Evolutionary conservation across 345 rosid genomes (phyloP), one percentile per base, ranked within the genome.

Genomic region (Rubroshorea leprosula): DNA sequence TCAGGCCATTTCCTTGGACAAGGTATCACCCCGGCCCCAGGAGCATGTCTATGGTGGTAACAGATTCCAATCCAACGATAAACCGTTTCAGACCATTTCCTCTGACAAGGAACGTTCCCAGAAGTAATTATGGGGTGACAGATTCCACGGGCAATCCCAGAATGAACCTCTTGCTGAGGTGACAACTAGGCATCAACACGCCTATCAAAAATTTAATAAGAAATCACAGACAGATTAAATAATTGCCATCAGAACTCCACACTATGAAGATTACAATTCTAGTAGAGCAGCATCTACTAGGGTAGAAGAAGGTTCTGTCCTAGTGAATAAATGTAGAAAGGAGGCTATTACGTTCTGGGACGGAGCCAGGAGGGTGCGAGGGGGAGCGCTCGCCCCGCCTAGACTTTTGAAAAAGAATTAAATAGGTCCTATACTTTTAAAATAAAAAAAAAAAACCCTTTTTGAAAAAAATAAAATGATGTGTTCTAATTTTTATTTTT

Each of bases 161-260:
- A 60, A 57, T 31, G 66, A 60, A 41, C 51, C 67, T 50, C 54
- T 67, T 63, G 60, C 73, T 12, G 46, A 73, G 39, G 17, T 19
- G 51, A 49, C 23, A 29, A 31, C 52, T 41, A 61, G 29, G 65
- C 25, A 38, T 29, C 54, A 43, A 22, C 29, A 19, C 31, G 23
- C 39, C 24, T 16, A 56, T 54, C 39, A 15, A 23, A 58, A 65
- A 51, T 49, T 21, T 20, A 55, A 69, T 19, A 53, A 63, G 48
- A 67, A 26, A 24, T 24, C 49, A 17, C 15, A 20, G 19, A 7
- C 18, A 27, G 49, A 62, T 53, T 55, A 16, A 39, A n/a, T 27
- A 13, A 23, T 9, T 7, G 25, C 14, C 43, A 20, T 47, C 20
- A 49, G 16, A 44, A 23, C 59, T 20, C 6, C 21, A 23, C 19